Evolutionary conservation across 805 yeast genomes (phyloP).

Genomic region (Suhomyces sp.): DNA sequence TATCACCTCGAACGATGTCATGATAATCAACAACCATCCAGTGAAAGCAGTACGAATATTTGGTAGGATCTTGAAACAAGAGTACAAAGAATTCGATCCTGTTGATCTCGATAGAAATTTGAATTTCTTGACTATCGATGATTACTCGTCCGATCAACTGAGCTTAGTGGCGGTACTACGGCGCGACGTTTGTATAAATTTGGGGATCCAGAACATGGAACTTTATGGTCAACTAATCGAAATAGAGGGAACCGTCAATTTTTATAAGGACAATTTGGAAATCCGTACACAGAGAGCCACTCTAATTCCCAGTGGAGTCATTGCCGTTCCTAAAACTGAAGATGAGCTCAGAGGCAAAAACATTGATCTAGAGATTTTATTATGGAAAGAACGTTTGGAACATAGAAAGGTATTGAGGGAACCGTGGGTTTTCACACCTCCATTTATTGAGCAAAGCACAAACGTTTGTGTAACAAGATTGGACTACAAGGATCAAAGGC

Average conservation of each 20-base stretch:
- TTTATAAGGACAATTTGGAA: too few species aligned
- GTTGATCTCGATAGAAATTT: too few species aligned
- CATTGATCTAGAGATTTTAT: conserved; percentile 20
- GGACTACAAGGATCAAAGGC: neutral
- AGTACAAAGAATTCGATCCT: conserved; percentile 14
- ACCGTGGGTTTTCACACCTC: conserved; percentile 24
- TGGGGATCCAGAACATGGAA: conserved; percentile 15
- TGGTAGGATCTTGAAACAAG: conserved; percentile 26
- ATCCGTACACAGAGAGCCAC: too few species aligned
- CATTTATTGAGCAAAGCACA: neutral
- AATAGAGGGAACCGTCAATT: conserved; percentile 18
- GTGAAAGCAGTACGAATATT: conserved; percentile 20
- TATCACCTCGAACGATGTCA: neutral
- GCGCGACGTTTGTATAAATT: too few species aligned
- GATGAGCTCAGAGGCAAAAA: neutral
- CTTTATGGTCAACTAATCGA: conserved; percentile 28
- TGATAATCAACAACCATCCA: conserved; percentile 35
- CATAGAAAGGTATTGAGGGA: conserved; percentile 16
- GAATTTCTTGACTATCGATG: conserved; percentile 32
- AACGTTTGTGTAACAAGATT: neutral
- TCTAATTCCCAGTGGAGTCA: neutral
- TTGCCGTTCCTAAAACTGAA: neutral
- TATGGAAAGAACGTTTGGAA: conserved; percentile 28
- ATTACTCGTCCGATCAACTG: conserved; percentile 33
- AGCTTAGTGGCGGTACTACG: too few species aligned